Conservation (phyloP, 345 rosid genomes). For the Citrus medica region DNA sequence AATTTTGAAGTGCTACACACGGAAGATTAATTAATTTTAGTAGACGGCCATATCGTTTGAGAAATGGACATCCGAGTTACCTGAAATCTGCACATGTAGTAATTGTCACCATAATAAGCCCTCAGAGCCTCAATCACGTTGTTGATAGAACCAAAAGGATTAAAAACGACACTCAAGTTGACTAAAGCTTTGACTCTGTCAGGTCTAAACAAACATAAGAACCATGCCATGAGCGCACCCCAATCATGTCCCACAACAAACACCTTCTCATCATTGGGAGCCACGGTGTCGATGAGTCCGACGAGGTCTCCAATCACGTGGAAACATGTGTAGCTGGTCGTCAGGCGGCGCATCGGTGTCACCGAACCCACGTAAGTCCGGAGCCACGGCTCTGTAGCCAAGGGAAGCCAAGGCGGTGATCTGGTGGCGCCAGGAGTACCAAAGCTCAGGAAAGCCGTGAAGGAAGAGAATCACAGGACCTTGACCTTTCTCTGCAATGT, state of each 20-base stretch:
- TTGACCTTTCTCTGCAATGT: constrained; percentile 61
- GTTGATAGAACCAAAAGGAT: constrained; percentile 28
- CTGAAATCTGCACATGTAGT: constrained; percentile 82
- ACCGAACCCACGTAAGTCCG: constrained; percentile 82
- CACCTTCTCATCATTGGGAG: constrained; percentile 33
- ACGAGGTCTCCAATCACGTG: constrained; percentile 58
- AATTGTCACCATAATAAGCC: constrained; percentile 54
- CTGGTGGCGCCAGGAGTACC: constrained; percentile 93
- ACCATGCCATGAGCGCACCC: constrained; percentile 67
- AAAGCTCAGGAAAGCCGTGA: constrained; percentile 86
- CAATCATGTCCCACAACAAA: constrained; percentile 70
- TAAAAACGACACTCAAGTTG: constrained; percentile 40
- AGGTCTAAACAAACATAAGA: constrained; percentile 47
- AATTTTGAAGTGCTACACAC: too few relatives aligned
- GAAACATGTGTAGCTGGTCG: constrained; percentile 40
- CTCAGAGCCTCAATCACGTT: constrained; percentile 38
- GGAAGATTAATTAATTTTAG: too few relatives aligned
- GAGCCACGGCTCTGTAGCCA: constrained; percentile 78
- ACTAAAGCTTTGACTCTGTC: constrained; percentile 68
- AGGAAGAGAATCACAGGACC: constrained; percentile 62
- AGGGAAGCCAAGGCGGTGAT: constrained; percentile 47
- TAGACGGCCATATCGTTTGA: too few relatives aligned
- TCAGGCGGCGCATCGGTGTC: constrained; percentile 60
- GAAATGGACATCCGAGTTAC: neutral
- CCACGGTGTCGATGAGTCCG: constrained; percentile 43